Percentiles rank a stretch among this genome's conserved stretches.
Evolutionary conservation across 2,329 filamentous ascomycete species (phyloP).

Genomic region (Monosporascus ibericus): DNA sequence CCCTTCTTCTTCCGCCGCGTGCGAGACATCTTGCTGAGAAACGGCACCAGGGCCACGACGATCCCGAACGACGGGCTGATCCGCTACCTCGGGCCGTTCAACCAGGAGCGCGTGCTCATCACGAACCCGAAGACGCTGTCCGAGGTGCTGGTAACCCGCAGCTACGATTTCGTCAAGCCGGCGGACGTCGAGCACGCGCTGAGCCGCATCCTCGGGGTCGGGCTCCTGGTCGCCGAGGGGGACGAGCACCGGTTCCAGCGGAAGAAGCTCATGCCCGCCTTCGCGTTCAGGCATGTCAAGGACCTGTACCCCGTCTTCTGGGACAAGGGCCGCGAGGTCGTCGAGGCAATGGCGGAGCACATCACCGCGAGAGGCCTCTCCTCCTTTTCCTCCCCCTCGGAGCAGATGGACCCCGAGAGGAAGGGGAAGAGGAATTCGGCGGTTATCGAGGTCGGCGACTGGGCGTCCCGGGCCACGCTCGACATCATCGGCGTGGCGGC

Average conservation of each 20-base stretch:
- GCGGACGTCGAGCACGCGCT: slow-evolving; percentile 46
- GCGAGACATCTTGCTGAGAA: slow-evolving; percentile 9
- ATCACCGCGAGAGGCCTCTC: slow-evolving; percentile 30
- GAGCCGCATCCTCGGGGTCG: slow-evolving; percentile 60
- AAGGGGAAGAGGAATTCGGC: slow-evolving; percentile 24
- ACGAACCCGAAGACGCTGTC: slow-evolving; percentile 59
- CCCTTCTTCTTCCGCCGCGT: background rate
- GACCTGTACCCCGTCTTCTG: slow-evolving; percentile 28
- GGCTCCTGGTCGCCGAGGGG: slow-evolving; percentile 78
- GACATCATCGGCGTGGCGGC: slow-evolving; percentile 72
- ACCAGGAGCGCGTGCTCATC: slow-evolving; percentile 31
- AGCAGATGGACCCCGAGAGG: slow-evolving; percentile 22
- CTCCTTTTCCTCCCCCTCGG: background rate
- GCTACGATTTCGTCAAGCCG: slow-evolving; percentile 66
- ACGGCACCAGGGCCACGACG: slow-evolving; percentile 43
- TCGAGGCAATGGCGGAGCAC: slow-evolving; percentile 51
- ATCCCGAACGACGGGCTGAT: slow-evolving; percentile 65
- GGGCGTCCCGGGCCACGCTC: slow-evolving; percentile 63
- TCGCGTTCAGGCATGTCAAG: slow-evolving; percentile 14
- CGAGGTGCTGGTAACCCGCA: slow-evolving; percentile 63
- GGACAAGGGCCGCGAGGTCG: slow-evolving; percentile 65
- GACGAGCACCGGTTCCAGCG: slow-evolving; percentile 16
- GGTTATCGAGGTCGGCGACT: slow-evolving; percentile 52
- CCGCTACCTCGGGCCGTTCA: slow-evolving; percentile 48
- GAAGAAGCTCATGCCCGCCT: slow-evolving; percentile 13